A percentile compares a stretch with the other conserved stretches of the same genome.
Conservation (phyloP, 2,329 filamentous ascomycete genomes). For the Orbilia blumenaviensis region DNA sequence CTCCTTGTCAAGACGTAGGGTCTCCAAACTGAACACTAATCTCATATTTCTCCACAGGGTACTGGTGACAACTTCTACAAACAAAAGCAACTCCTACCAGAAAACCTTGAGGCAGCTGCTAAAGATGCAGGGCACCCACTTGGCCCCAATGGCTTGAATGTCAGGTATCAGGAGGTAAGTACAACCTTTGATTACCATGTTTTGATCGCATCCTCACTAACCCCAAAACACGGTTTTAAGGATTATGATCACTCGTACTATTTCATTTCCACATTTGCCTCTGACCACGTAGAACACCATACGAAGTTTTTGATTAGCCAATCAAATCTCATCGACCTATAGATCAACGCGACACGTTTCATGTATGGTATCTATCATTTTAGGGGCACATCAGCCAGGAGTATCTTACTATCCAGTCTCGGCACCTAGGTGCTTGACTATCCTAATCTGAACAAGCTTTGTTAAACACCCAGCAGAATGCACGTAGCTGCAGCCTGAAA, state of each 20-base stretch:
- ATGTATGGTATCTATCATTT: not conserved
- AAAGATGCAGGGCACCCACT: slow-evolving; percentile 76
- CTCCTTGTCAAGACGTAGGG: not conserved
- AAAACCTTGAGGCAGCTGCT: slow-evolving; percentile 86
- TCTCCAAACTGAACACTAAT: not conserved
- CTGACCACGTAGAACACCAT: slow-evolving; percentile 90
- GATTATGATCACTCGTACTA: slow-evolving; percentile 98
- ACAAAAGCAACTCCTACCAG: slow-evolving; percentile 87
- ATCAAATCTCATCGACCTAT: slow-evolving; percentile 30
- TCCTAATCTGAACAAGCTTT: no score
- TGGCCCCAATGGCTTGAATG: slow-evolving; percentile 68
- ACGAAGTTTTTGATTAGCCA: slow-evolving; percentile 75
- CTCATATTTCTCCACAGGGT: slow-evolving; percentile 64
- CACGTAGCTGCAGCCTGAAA: no score
- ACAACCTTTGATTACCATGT: not conserved
- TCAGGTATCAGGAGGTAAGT: slow-evolving; percentile 81
- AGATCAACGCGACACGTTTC: not conserved
- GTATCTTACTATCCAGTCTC: no score
- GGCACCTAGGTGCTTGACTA: no score
- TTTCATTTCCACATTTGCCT: slow-evolving; percentile 89
- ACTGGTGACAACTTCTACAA: slow-evolving; percentile 98
- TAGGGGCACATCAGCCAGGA: not conserved
- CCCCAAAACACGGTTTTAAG: slow-evolving; percentile 59
- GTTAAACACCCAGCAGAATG: no score
- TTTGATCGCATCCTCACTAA: not conserved